These are phyloP conservation scores for Penicillium simplicissimum DNA, from an alignment of 495 filamentous ascomycete species.

Conservation along the genomic window DNA sequence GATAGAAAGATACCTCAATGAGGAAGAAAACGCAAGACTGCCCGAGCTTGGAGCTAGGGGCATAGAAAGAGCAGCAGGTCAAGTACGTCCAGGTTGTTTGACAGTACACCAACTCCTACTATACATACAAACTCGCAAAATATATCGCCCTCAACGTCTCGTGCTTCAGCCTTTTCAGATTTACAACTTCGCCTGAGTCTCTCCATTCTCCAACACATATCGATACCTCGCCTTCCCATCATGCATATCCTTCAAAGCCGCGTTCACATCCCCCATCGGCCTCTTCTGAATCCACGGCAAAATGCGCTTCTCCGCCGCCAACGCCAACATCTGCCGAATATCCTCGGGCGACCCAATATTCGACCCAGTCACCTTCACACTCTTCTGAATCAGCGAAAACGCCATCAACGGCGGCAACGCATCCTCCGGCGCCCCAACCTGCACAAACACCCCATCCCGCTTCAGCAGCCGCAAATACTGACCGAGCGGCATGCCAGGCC, in stretches of 20 bases:
- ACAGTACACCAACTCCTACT: neutral
- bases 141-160: neutral
- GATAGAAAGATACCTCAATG: no score
- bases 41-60: no score
- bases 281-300: constrained; percentile 72
- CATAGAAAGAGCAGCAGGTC: no score
- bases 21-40: no score
- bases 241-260: constrained; percentile 67
- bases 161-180: neutral
- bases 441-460: constrained; percentile 71
- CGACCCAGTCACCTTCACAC: constrained; percentile 69
- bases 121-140: constrained; percentile 5
- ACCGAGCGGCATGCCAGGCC: constrained; percentile 70
- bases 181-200: constrained; percentile 36
- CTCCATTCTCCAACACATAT: constrained; percentile 68
- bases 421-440: constrained; percentile 76
- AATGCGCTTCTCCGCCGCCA: constrained; percentile 74
- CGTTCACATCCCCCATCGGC: constrained; percentile 72
- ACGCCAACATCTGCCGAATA: constrained; percentile 75
- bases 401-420: constrained; percentile 60
- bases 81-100: neutral
- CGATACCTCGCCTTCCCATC: constrained; percentile 71
- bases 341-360: constrained; percentile 72
- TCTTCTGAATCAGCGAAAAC: constrained; percentile 69
- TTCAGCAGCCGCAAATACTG: constrained; percentile 70